Evolutionary conservation across 306 rosid genomes (phyloP), one percentile per base, ranked within the genome.

Genomic region (Cicer judaicum): DNA sequence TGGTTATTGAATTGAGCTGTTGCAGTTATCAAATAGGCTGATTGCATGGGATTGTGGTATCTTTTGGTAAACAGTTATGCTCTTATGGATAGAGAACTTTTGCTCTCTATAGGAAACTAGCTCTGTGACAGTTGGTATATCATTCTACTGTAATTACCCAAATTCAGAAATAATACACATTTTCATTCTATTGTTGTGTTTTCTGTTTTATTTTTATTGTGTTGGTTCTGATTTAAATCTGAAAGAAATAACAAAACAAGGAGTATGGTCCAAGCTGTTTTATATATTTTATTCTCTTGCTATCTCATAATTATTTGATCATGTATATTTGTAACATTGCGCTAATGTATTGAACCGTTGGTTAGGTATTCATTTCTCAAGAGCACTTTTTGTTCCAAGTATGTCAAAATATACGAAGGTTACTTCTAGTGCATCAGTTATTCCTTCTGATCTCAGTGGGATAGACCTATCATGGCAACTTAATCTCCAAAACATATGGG

Each of bases 341-440:
- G 29, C 66, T 62, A 50, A 78, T 66, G 16, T 39, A 11, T 38
- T 79, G 75, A 60, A 61, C 16, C 53, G 54, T 72, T 83, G 54
- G 54, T 34, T 73, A 91, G 94, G 92, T 75, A 75, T 77, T 74
- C 81, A 86, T 81, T 87, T 91, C 79, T 79, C 89, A 2, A 87
- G 85, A 68, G 91, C 94, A 71, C 78, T 91, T 72, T 91, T 91
- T 81, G 94, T 89, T 78, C 94, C 97, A 36, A 86, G 85, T 59
- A 70, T 89, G 85, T 91, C 97, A 52, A 81, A 86, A 6, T 87
- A 91, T 76, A 77, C 16, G 61, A 89, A 83, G 86, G 91, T 91
- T 73, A 73, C 89, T 79, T 87, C 94, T 1, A 88, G 86, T 34
- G 80, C 82, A 62, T 87, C 90, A 5, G 66, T 40, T 47, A 77